phyloP scores from a whole-genome alignment of 768 basidiomycete species.

The Lyophyllum shimeji region DNA sequence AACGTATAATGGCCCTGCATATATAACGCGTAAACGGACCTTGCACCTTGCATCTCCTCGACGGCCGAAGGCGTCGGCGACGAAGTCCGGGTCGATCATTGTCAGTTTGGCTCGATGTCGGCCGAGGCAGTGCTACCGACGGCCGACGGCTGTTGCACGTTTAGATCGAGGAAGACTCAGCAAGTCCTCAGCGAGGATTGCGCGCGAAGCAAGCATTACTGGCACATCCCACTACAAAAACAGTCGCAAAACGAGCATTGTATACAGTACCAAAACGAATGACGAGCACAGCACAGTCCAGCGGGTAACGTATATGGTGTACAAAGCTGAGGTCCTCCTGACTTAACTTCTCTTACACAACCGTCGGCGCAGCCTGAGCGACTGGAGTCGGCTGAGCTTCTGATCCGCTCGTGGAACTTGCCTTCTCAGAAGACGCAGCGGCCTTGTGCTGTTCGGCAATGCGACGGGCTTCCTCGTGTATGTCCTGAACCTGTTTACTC shows the following conservation, averaged over 20 bases:
- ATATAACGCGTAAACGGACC: not conserved
- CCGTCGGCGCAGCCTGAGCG: conserved; percentile 19
- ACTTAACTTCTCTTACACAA: conserved; percentile 6
- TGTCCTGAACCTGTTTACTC: conserved; percentile 85
- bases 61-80: conserved; percentile 7
- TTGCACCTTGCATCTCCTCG: not conserved
- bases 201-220: no score
- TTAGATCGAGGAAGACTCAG: no score
- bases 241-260: not conserved
- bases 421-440: not conserved
- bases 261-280: not conserved
- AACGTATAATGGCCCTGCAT: not conserved
- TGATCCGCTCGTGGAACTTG: not conserved
- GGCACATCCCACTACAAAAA: not conserved
- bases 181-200: no score
- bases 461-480: conserved; percentile 89
- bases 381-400: conserved; percentile 8
- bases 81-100: not conserved
- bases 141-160: conserved; percentile 6
- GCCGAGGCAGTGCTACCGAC: not conserved
- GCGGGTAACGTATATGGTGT: not conserved
- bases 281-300: not conserved
- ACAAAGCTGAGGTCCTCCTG: not conserved
- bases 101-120: not conserved
- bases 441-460: conserved; percentile 67